Conservation (phyloP, 2,329 filamentous ascomycete species). For the Colletotrichum plurivorum region DNA sequence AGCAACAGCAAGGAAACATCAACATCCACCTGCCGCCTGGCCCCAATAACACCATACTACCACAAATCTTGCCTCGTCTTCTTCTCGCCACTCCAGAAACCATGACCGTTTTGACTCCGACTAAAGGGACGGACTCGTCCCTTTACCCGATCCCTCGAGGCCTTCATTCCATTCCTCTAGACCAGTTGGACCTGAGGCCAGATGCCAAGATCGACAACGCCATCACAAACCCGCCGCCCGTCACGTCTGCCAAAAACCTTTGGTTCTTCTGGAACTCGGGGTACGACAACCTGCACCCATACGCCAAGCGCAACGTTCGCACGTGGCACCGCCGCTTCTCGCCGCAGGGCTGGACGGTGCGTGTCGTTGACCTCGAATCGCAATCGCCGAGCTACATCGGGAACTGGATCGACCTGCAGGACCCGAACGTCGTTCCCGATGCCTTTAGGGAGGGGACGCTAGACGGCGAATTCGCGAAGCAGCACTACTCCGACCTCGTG, state of each 20-base stretch:
- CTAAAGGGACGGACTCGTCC: background rate
- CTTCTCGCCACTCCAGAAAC: background rate
- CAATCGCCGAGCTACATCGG: slow-evolving; percentile 6
- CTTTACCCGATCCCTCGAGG: slow-evolving; percentile 3
- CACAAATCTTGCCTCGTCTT: background rate
- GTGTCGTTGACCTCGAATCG: slow-evolving; percentile 51
- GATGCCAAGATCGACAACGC: slow-evolving; percentile 49
- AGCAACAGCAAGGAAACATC: background rate
- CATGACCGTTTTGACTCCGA: slow-evolving; percentile 1
- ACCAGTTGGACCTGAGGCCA: slow-evolving; percentile 46
- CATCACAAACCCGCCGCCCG: slow-evolving; percentile 47
- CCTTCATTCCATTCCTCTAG: slow-evolving; percentile 3
- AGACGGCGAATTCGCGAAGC: slow-evolving; percentile 62
- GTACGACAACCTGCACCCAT: slow-evolving; percentile 51
- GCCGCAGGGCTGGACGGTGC: slow-evolving; percentile 53
- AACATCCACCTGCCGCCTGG: background rate
- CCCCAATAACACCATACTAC: background rate
- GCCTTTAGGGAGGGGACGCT: slow-evolving; percentile 57
- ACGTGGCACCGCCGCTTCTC: slow-evolving; percentile 58
- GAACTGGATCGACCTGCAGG: slow-evolving; percentile 12
- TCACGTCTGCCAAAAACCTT: slow-evolving; percentile 58
- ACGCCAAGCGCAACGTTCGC: slow-evolving; percentile 55
- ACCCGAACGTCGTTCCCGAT: background rate
- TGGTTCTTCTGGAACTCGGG: slow-evolving; percentile 62
- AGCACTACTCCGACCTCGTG: slow-evolving; percentile 72